Evolutionary conservation across 768 basidiomycete genomes (phyloP), one percentile per base, ranked within the genome.

Genomic region (Dioszegia crocea): DNA sequence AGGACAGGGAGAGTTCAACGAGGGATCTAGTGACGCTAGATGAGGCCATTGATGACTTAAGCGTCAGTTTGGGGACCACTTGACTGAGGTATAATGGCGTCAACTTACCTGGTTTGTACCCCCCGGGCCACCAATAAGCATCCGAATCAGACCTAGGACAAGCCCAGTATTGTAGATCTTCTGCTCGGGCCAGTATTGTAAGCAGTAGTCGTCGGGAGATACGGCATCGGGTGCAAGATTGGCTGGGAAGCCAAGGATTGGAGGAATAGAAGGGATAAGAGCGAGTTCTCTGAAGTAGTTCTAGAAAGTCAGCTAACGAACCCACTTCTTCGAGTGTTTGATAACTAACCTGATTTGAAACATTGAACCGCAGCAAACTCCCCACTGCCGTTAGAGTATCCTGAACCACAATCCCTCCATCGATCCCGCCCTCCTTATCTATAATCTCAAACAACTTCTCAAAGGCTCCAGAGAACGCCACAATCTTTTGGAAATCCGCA

Each of bases 401-500:
- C 64, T 88, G 86, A 0, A 89, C 85, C 41, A 89, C 86, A 55
- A 87, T 82, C 10, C 91, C 91, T 16, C 93, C 92, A 66, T 97
- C 93, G 23, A 92, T 81, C 0, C 96, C 96, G 21, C 91, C 90
- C 76, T 97, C 94, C 61, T 84, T 82, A 9, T 84, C 82, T 61
- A 98, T 83, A 47, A 89, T 91, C 56, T 86, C 86, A 79, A 98
- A 91, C 29, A 99, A 82, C 73, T 88, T 90, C 80, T 99, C 96
- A 69, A 99, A 98, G 1, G 89, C 89, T 19, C 96, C 92, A 66
- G 92, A 91, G 67, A 99, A 99, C 0, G 93, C 91, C 44, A 98
- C 84, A 29, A 97, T 85, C 78, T 97, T 98, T 72, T 97, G 94
- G 33, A 99, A 89, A 74, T 97, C 91, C 30, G 88, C 84, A 66